These are phyloP conservation scores for Candida insectalens DNA, from an alignment of 805 yeast genomes.

Conservation along the genomic window DNA sequence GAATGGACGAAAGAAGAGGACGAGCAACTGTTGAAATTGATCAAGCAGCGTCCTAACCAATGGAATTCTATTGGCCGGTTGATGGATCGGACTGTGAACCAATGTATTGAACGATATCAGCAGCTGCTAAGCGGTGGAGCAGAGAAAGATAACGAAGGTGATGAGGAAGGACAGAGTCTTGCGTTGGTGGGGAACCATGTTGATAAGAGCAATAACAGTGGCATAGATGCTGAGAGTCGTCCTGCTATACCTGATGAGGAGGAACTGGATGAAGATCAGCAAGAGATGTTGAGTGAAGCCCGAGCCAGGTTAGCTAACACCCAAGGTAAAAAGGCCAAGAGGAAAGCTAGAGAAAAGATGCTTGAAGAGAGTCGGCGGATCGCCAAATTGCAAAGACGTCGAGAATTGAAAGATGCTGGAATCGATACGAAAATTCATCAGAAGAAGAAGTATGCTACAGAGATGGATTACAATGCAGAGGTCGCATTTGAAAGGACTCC, in stretches of 20 bases:
- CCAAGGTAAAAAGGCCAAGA: constrained; percentile 87
- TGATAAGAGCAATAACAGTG: constrained; percentile 30
- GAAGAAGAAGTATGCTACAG: constrained; percentile 44
- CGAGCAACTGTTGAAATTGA: constrained; percentile 53
- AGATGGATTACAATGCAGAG: constrained; percentile 76
- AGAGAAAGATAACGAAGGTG: constrained; percentile 20
- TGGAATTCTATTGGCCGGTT: constrained; percentile 87
- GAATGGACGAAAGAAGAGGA: constrained; percentile 78
- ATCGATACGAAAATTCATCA: constrained; percentile 38
- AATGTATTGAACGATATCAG: constrained; percentile 81
- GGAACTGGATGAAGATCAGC: constrained; percentile 78
- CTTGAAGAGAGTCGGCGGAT: constrained; percentile 69
- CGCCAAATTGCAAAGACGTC: constrained; percentile 66
- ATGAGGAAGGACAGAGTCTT: constrained; percentile 13
- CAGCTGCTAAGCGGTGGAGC: constrained; percentile 45
- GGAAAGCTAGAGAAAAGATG: constrained; percentile 80
- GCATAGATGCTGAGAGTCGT: constrained; percentile 62
- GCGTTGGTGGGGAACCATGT: constrained; percentile 14
- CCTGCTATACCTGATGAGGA: constrained; percentile 78
- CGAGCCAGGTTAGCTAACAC: constrained; percentile 85
- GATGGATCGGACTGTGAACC: constrained; percentile 77
- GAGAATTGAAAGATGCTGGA: constrained; percentile 79
- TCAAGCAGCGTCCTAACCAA: constrained; percentile 74
- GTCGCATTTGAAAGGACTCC: constrained; percentile 72
- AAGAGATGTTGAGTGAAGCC: constrained; percentile 93